Conservation (phyloP, 176 grass and related monocot genomes). For the Typha latifolia region DNA sequence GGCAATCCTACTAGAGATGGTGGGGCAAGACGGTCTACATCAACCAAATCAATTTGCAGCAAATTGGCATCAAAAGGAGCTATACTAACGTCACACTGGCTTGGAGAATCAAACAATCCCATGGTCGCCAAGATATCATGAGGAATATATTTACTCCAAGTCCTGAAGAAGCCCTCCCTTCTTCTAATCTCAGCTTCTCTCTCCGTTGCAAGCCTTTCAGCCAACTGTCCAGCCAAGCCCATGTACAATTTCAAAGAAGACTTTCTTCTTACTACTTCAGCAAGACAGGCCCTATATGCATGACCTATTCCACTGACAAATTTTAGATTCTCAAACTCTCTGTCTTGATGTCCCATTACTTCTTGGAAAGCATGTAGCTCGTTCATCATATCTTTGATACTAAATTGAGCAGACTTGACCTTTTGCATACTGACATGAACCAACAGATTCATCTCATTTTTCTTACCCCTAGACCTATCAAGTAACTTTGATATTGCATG, state of each 20-base stretch:
- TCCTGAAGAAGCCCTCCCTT: conserved; percentile 66
- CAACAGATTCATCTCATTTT: conserved; percentile 67
- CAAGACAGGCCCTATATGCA: conserved; percentile 79
- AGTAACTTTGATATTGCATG: conserved; percentile 56
- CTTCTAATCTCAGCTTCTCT: conserved; percentile 69
- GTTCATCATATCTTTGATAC: conserved; percentile 80
- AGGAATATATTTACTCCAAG: conserved; percentile 68
- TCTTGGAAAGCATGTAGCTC: conserved; percentile 84
- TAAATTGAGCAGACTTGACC: conserved; percentile 66
- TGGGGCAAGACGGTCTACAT: conserved; percentile 70
- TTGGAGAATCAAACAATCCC: conserved; percentile 83
- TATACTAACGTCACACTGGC: conserved; percentile 76
- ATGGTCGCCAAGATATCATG: conserved; percentile 69
- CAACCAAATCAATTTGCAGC: conserved; percentile 70
- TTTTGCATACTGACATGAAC: conserved; percentile 82
- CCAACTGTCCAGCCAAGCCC: conserved; percentile 78
- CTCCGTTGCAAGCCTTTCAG: conserved; percentile 69
- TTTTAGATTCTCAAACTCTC: conserved; percentile 72
- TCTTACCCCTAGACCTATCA: conserved; percentile 51
- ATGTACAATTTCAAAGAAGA: conserved; percentile 82
- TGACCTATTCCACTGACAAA: conserved; percentile 52
- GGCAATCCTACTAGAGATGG: conserved; percentile 44
- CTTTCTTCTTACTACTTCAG: conserved; percentile 75
- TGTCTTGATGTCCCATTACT: conserved; percentile 74
- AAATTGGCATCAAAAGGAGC: conserved; percentile 65